Base-by-base conservation (phyloP, 768 basidiomycete species). In the Tylopilus sp. region DNA sequence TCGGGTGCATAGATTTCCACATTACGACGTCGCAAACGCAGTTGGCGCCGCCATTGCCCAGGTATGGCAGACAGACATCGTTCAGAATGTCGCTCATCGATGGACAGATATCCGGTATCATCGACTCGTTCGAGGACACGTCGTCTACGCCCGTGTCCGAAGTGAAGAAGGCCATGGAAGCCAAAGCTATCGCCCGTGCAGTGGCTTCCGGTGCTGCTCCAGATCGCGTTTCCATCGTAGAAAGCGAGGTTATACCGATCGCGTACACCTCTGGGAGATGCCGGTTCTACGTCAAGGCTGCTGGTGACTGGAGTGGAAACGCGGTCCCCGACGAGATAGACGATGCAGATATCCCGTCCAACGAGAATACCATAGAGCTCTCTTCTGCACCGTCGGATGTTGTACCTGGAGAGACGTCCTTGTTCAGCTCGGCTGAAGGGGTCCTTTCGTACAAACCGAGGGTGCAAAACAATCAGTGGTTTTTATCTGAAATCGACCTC, bases 11-110 rank as follows among this genome's bases (percentile, higher is more conserved):
- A 71, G 75, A 14, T 79, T 78, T 26, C 78, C 78, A 0, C 75
- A 74, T 64, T 76, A 73, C 56, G 76, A 78, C 44, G 81, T 84
- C 33, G 84, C 85, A 11, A 83, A 85, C 50, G 83, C 84, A 8
- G 78, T 84, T 3, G 83, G 84, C 5, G 80, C 80, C 16, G 80
- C 79, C 3, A 77, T 73, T 60, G 68, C 68, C 43, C 68, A 70
- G 70, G 70, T 71, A 24, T 56, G 57, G 28, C 4, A n/a, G 29
- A 7, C 30, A 30, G 37, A 11, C 44, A 19, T 31, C 14, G 12
- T 13, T n/a, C 33, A 4, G 25, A n/a, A 11, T 4, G 19, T 30
- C 11, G 44, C 56, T 65, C 46, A 60, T 47, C 28, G 16, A 40
- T 12, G 21, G 57, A 63, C 33, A 76, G 67, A 72, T 79, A 50